A percentile compares a stretch with the other conserved stretches of the same genome.
Conservation (phyloP, 805 yeast genomes). For the Priceomyces fermenticarens region DNA sequence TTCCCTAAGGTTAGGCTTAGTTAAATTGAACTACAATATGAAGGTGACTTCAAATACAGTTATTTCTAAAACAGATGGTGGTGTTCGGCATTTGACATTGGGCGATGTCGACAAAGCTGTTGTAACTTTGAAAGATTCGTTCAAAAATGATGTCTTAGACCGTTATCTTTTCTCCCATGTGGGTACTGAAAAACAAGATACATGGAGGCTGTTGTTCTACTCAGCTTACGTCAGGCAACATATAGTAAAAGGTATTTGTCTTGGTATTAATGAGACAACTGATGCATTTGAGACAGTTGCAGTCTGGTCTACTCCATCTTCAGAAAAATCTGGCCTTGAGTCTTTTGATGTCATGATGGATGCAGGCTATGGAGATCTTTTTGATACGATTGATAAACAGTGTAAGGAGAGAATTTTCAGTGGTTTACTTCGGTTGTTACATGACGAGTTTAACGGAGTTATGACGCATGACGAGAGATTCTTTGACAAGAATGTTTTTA, state of each 20-base stretch:
- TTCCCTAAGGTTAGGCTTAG: no score
- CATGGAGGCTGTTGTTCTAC: conserved; percentile 40
- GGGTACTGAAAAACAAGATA: conserved; percentile 12
- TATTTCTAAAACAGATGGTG: no score
- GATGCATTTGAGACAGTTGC: conserved; percentile 51
- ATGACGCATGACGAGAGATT: conserved; percentile 38
- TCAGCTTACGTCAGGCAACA: conserved; percentile 52
- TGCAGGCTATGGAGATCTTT: conserved; percentile 51
- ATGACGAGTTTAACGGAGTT: conserved; percentile 45
- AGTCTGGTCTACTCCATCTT: conserved; percentile 50
- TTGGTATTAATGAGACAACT: conserved; percentile 47
- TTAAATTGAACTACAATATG: no score
- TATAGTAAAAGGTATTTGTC: conserved; percentile 46
- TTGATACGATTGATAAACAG: conserved; percentile 45
- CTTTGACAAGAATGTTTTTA: conserved; percentile 32
- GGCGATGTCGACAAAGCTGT: conserved; percentile 35
- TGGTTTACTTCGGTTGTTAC: conserved; percentile 50
- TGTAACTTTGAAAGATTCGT: conserved; percentile 32
- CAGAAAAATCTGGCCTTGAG: conserved; percentile 39
- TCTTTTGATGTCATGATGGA: conserved; percentile 46
- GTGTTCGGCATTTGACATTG: conserved; percentile 13
- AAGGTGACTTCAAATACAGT: no score
- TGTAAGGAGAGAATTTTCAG: conserved; percentile 50
- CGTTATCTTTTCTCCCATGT: conserved; percentile 26
- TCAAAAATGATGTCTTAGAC: conserved; percentile 34